Evolutionary conservation across 305 asterid species (phyloP).

Genomic region (Fraxinus platypoda): DNA sequence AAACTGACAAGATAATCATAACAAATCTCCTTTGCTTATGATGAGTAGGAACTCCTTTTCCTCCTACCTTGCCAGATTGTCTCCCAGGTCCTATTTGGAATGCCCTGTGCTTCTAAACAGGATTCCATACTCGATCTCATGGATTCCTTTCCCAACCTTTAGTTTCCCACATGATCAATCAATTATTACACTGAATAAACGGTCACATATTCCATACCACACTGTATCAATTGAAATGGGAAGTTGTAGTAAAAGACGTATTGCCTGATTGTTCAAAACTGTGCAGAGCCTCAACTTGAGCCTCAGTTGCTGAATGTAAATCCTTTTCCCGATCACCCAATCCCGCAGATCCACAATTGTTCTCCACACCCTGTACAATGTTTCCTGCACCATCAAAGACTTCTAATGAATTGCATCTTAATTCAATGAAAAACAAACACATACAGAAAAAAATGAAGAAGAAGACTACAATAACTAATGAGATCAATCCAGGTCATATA

Average conservation of each 20-base stretch:
- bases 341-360: slow-evolving; percentile 44
- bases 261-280: slow-evolving; percentile 66
- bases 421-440: background rate
- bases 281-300: slow-evolving; percentile 57
- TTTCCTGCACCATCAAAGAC: slow-evolving; percentile 50
- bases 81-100: background rate
- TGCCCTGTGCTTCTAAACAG: background rate
- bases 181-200: background rate
- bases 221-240: background rate
- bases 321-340: slow-evolving; percentile 50
- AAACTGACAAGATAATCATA: background rate
- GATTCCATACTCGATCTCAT: background rate
- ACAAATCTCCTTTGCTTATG: background rate
- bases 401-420: slow-evolving; percentile 2
- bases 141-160: background rate
- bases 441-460: background rate
- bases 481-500: background rate
- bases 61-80: background rate
- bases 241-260: slow-evolving; percentile 17
- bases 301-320: slow-evolving; percentile 54
- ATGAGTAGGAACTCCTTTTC: background rate
- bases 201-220: background rate
- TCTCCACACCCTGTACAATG: slow-evolving; percentile 54
- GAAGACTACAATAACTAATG: background rate
- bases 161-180: background rate